phyloP scores from a whole-genome alignment of 73 alveolate genomes.

The Paramecium sexaurelia region DNA sequence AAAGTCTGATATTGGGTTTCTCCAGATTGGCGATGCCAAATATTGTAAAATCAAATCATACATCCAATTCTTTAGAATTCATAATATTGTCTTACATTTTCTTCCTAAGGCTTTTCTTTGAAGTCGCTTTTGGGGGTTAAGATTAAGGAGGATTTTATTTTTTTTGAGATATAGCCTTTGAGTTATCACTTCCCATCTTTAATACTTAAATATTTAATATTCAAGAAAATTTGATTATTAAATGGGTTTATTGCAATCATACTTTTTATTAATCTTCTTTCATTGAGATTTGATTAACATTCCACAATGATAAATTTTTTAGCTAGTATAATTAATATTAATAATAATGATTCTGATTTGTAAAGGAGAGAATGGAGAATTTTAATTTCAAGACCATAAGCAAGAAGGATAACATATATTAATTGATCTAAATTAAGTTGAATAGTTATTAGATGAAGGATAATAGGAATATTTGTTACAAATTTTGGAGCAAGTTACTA shows the following conservation, averaged over 20 bases:
- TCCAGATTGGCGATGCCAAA: conserved; percentile 67
- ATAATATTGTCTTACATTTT: neutral
- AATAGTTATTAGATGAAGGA: neutral
- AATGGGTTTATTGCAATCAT: neutral
- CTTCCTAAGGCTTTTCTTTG: neutral
- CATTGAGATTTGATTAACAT: neutral
- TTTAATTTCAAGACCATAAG: neutral
- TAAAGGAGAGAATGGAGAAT: neutral
- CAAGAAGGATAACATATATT: neutral
- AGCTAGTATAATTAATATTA: neutral
- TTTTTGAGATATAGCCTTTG: neutral
- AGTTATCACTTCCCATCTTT: neutral
- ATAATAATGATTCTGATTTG: neutral
- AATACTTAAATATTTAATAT: neutral
- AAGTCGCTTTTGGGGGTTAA: neutral
- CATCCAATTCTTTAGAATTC: conserved; percentile 44
- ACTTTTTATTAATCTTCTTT: neutral
- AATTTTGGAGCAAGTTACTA: neutral
- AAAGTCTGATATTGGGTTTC: conserved; percentile 64
- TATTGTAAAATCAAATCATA: conserved; percentile 61
- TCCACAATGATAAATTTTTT: neutral
- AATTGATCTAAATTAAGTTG: neutral
- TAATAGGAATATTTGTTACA: neutral
- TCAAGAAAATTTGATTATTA: neutral
- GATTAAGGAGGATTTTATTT: neutral